Evolutionary conservation across 2,329 filamentous ascomycete species (phyloP), one percentile per base, ranked within the genome.

Genomic region (Fusarium sp.): DNA sequence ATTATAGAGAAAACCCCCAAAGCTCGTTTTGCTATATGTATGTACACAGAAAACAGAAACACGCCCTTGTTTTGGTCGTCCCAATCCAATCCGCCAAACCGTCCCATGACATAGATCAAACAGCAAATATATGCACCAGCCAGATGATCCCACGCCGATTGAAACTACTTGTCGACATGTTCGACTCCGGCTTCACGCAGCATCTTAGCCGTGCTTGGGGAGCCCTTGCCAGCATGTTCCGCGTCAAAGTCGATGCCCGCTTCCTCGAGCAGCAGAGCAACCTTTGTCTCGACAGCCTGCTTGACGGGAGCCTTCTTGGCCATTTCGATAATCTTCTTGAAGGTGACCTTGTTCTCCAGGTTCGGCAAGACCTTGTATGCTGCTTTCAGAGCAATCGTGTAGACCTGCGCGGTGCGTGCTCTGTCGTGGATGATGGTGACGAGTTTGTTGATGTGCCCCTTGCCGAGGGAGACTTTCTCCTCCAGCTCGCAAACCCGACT

Each of bases 321-420:
- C 25, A 35, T 13, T 2, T 32, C n/a, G 0, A 62, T 4, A 9
- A 67, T 9, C 5, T 31, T 32, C 8, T 32, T 11, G 3, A 50
- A 35, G 2, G 38, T 27, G 3, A 17, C 27, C 4, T 53, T 32
- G 2, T 65, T 49, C 4, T 37, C 2, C 9, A 55, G 2, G 2
- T 25, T 29, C 3, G 49, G 56, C 0, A 65, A 10, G 9, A 57
- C 9, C 4, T 39, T 49, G 49, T 57, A 55, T 0, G 56, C 53
- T 17, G 56, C 55, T 8, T 45, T 44, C 7, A 64, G n/a, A 0
- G 65, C 63, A 4, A 32, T 21, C 10, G 25, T 4, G 19, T 27
- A 32, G 3, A 64, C 36, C 2, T 47, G 53, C 8, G 48, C 53
- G 4, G 49, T 35, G 2, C 27, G 41, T 1, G 49, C 23, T 8